phyloP scores from a whole-genome alignment of 208 protist species.

The Acanthamoeba culbertsoni region DNA sequence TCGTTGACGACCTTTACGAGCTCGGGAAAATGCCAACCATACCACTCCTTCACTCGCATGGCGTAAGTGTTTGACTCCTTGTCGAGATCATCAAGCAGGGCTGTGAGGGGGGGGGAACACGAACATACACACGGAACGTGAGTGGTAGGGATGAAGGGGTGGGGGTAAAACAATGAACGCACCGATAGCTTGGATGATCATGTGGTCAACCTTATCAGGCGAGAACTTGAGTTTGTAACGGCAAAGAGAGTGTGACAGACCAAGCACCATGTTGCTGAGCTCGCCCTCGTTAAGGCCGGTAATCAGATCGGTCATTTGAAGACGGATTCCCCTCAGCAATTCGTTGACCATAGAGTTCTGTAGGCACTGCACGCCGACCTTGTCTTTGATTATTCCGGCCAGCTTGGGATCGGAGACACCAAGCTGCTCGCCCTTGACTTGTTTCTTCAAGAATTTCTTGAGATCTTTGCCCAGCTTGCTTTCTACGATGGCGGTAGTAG shows the following conservation, averaged over 20 bases:
- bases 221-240: conserved; percentile 99
- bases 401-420: conserved; percentile 93
- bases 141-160: neutral
- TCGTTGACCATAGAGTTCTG: conserved; percentile 88
- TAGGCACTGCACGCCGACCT: conserved; percentile 92
- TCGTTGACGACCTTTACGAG: conserved; percentile 96
- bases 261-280: conserved; percentile 94
- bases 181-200: conserved; percentile 99
- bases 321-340: conserved; percentile 94
- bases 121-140: neutral
- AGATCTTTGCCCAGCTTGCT: conserved; percentile 94
- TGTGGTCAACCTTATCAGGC: conserved; percentile 99
- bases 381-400: conserved; percentile 95
- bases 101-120: conserved; percentile 33
- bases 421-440: conserved; percentile 90
- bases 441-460: conserved; percentile 95
- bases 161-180: conserved; percentile 36
- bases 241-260: conserved; percentile 98
- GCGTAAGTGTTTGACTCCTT: conserved; percentile 99
- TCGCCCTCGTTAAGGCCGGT: conserved; percentile 84
- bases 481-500: conserved; percentile 95
- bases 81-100: conserved; percentile 98
- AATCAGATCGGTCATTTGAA: conserved; percentile 91
- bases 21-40: conserved; percentile 99
- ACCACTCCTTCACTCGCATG: conserved; percentile 98